These are phyloP conservation scores for Candida awuae DNA, from an alignment of 805 yeast genomes.

Conservation along the genomic window DNA sequence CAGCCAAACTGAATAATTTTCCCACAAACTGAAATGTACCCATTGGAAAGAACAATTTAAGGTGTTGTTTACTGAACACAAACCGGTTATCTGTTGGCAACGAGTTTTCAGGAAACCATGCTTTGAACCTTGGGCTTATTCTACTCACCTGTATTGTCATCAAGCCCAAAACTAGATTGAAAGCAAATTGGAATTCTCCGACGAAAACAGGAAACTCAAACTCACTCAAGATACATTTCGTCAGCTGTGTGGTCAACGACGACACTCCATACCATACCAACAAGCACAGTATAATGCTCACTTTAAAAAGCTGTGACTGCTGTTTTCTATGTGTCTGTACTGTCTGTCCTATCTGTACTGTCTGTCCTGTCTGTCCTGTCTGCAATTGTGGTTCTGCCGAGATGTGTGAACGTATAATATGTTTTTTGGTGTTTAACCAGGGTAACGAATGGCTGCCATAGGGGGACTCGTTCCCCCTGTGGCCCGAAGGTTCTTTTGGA, in stretches of 20 bases:
- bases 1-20: conserved; percentile 52
- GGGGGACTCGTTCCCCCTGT: too few relatives aligned
- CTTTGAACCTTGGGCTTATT: conserved; percentile 9
- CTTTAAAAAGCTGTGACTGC: background rate
- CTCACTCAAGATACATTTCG: conserved; percentile 44
- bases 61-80: conserved; percentile 30
- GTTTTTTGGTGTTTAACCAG: too few relatives aligned
- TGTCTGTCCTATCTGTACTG: too few relatives aligned
- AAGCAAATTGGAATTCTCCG: conserved; percentile 54
- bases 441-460: too few relatives aligned
- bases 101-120: conserved; percentile 44
- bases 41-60: conserved; percentile 50
- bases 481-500: too few relatives aligned
- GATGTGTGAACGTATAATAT: too few relatives aligned
- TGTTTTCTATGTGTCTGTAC: too few relatives aligned
- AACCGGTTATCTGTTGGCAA: conserved; percentile 34
- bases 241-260: conserved; percentile 56
- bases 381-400: too few relatives aligned
- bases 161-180: conserved; percentile 33
- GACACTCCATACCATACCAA: conserved; percentile 54
- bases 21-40: conserved; percentile 62
- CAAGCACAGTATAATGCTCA: background rate
- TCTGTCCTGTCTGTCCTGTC: too few relatives aligned
- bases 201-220: conserved; percentile 56
- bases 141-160: conserved; percentile 10